Base-by-base conservation (phyloP, 805 yeast genomes). In the Cyberlindnera japonica region DNA sequence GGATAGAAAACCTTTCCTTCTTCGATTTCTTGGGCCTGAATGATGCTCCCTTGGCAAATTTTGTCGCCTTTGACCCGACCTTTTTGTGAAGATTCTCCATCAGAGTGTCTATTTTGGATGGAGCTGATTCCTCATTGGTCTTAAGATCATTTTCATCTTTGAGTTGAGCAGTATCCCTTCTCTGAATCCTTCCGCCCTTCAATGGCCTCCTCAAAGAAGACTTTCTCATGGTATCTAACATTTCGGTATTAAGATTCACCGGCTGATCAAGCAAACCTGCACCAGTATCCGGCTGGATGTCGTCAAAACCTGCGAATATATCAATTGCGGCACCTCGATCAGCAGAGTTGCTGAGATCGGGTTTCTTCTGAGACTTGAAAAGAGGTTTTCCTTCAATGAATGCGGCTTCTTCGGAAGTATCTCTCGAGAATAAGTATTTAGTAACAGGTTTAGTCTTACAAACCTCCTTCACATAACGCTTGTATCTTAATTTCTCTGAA, bases 381-480 rank as follows among this genome's bases (percentile, higher is more conserved):
- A 49, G 38, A 4, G 37, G 33, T 17, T 40, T 29, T 7, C 26
- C 36, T 13, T 30, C 33, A 23, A 27, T 29, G 25, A 34, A 25
- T 11, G 14, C 34, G 15, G n/a, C 23, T 10, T 10, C 29, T 19
- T 40, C 41, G 4, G 17, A 32, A 2, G 20, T 26, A 23, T 21
- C 38, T 24, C 51, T 40, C 2, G 37, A 23, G 14, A 37, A 35
- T 23, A 50, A 33, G 26, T 28, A 45, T 25, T 48, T 43, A 16
- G 39, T 42, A 1, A 38, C 33, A 5, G 59, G 58, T 37, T 45
- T 53, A 4, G 53, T 50, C 18, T 45, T 43, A 39, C 59, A 55
- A 5, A 55, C 40, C 12, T 53, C 57, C 30, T 43, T 51, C 13
- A 55, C 58, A 22, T 55, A 53, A 8, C 57, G 30, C 33, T 53